A percentile compares a stretch with the other conserved stretches of the same genome.
Evolutionary conservation across 108 stramenopile genomes (phyloP).

Genomic region (Cylindrotheca fusiformis): DNA sequence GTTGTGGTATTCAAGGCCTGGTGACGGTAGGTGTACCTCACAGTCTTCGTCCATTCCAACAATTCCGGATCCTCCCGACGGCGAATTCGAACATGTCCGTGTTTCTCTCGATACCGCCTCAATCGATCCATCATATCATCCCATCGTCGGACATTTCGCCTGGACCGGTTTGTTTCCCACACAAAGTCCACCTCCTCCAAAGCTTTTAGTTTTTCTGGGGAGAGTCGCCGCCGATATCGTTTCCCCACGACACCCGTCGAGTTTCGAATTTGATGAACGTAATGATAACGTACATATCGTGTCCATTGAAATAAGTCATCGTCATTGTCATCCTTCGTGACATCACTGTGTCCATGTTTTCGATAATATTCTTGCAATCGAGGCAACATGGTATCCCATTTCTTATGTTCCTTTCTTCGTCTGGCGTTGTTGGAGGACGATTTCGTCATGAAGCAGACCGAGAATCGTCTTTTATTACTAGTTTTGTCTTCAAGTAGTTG

Average conservation of each 20-base stretch:
- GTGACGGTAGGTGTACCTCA: conserved; percentile 36
- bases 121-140: neutral
- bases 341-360: conserved; percentile 29
- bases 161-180: conserved; percentile 14
- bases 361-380: conserved; percentile 23
- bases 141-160: neutral
- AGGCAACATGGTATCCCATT: conserved; percentile 23
- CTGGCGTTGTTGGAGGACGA: neutral
- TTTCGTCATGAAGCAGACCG: neutral
- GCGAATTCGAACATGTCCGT: neutral
- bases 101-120: conserved; percentile 1
- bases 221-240: conserved; percentile 1
- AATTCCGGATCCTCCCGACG: conserved; percentile 26
- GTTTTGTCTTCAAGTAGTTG: no score
- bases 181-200: conserved; percentile 27
- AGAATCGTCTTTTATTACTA: neutral
- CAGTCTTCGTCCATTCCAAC: conserved; percentile 18
- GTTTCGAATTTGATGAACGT: conserved; percentile 19
- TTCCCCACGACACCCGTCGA: neutral
- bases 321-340: conserved; percentile 25
- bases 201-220: conserved; percentile 12
- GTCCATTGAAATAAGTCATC: conserved; percentile 29
- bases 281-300: conserved; percentile 25
- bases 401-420: conserved; percentile 6
- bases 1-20: conserved; percentile 6